These are phyloP conservation scores for Fusarium succisae DNA, from an alignment of 2,329 filamentous ascomycete genomes.

Conservation along the genomic window DNA sequence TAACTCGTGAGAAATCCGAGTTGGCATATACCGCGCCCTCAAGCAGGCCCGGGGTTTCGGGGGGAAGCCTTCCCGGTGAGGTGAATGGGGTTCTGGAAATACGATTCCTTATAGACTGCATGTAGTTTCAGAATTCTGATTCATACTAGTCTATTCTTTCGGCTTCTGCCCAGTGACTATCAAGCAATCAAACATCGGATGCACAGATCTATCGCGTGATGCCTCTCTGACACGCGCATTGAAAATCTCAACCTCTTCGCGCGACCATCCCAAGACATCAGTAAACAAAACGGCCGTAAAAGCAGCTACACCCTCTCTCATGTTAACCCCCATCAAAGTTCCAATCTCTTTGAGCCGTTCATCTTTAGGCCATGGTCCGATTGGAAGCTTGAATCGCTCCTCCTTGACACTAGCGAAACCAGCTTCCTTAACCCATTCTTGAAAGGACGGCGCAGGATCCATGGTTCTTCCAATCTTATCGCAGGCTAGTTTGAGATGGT, in stretches of 20 bases:
- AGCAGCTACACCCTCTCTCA: conserved; percentile 50
- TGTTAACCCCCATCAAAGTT: conserved; percentile 50
- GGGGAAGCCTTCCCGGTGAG: too few species aligned
- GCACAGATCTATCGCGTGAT: conserved; percentile 39
- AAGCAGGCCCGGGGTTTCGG: neutral
- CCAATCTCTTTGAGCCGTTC: conserved; percentile 38
- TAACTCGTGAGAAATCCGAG: neutral
- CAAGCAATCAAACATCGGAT: conserved; percentile 46
- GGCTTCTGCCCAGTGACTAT: conserved; percentile 46
- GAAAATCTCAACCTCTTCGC: conserved; percentile 56
- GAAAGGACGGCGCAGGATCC: conserved; percentile 43
- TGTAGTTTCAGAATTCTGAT: rapidly evolving
- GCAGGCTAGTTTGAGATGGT: conserved; percentile 37
- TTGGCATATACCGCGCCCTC: neutral
- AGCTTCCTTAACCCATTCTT: conserved; percentile 43
- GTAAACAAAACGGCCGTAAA: conserved; percentile 51
- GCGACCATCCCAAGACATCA: conserved; percentile 51
- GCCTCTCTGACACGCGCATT: conserved; percentile 37
- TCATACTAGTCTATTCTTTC: neutral
- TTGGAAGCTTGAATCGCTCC: conserved; percentile 46
- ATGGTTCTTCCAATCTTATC: conserved; percentile 44
- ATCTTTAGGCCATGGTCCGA: conserved; percentile 52
- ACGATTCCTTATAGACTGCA: rapidly evolving
- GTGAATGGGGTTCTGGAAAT: rapidly evolving
- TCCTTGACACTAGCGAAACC: conserved; percentile 51